Evolutionary conservation across 179 eudicot genomes (phyloP).

Genomic region (Pouteria campechiana): DNA sequence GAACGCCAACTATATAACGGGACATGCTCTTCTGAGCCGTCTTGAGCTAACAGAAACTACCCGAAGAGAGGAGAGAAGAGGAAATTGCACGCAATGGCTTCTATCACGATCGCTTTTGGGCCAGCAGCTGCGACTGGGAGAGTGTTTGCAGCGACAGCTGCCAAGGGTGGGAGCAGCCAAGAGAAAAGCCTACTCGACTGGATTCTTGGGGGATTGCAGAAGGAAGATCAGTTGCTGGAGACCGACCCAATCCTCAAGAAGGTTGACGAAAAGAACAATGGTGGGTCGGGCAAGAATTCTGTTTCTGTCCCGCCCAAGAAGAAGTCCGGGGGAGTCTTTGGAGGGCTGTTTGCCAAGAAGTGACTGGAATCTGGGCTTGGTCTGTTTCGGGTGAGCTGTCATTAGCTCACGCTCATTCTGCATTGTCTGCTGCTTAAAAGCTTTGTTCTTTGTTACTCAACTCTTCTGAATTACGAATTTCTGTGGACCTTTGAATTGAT

Average conservation of each 20-base stretch:
- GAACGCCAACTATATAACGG: constrained; percentile 10
- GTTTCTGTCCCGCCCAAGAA: constrained; percentile 56
- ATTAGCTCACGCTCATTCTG: too few species aligned
- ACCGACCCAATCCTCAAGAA: constrained; percentile 75
- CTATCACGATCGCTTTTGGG: constrained; percentile 47
- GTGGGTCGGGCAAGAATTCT: constrained; percentile 25
- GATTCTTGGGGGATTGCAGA: constrained; percentile 45
- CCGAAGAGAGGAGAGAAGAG: not conserved
- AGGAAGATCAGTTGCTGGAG: constrained; percentile 67
- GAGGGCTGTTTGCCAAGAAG: constrained; percentile 76
- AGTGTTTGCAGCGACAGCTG: constrained; percentile 38
- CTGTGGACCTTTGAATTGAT: too few species aligned
- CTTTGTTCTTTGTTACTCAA: too few species aligned
- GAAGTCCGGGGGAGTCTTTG: constrained; percentile 47
- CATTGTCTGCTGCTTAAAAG: too few species aligned
- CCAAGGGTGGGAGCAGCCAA: constrained; percentile 40
- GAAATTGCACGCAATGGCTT: constrained; percentile 30
- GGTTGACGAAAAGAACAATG: constrained; percentile 46
- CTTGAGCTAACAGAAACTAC: not conserved
- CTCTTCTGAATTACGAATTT: too few species aligned
- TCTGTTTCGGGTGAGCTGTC: too few species aligned
- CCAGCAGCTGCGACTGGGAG: constrained; percentile 27
- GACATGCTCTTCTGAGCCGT: not conserved
- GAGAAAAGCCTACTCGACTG: constrained; percentile 68
- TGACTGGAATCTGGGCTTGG: too few species aligned